Evolutionary conservation across 371 early-diverging fungal species (phyloP), one percentile per base, ranked within the genome.

Genomic region (Smittium culicis): DNA sequence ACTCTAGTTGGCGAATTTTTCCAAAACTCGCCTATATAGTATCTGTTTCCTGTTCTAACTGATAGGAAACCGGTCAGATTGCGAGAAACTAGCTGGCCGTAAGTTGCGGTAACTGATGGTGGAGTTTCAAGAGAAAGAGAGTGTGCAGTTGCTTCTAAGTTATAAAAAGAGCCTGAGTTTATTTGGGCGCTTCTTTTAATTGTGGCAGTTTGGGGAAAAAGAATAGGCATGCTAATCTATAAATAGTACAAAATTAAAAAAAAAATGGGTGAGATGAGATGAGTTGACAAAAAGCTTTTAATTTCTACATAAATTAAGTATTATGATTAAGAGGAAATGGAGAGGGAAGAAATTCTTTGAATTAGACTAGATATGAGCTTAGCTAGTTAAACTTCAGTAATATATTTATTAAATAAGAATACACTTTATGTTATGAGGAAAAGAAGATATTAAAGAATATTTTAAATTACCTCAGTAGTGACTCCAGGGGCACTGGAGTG

Each of bases 1-100:
- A 28, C 5, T 14, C 73, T 71, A 17, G 69, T 61, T 31, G 75
- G 71, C 17, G 68, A 68, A 35, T 2, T 25, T 8, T 25, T 31
- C 74, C 74, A 74, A 61, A 70, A 31, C 17, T 72, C 62, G 8
- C 74, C 67, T 56, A 72, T 54, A n/a, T 66, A 34, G 67, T 76
- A 76, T 54, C 66, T 69, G 67, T 73, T 76, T 31, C 77, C 77
- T 14, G 77, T 74, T 62, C 66, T 63, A 16, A 71, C 54, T n/a
- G 66, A 63, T 54, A 76, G 28, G 0, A 33, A 14, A 5, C 54
- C 77, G 0, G 61, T 67, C 34, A 65, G 33, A 5, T 32, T 14
- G 5, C 34, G 45, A 1, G 61, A 62, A 1, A 73, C 29, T 28
- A 17, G 25, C 24, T 65, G 66, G 27, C 69, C 67, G n/a, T 54